Percentiles rank a stretch among this genome's conserved stretches.
Evolutionary conservation across 2,329 filamentous ascomycete genomes (phyloP).

Genomic region (Colletotrichum chlorophyti): DNA sequence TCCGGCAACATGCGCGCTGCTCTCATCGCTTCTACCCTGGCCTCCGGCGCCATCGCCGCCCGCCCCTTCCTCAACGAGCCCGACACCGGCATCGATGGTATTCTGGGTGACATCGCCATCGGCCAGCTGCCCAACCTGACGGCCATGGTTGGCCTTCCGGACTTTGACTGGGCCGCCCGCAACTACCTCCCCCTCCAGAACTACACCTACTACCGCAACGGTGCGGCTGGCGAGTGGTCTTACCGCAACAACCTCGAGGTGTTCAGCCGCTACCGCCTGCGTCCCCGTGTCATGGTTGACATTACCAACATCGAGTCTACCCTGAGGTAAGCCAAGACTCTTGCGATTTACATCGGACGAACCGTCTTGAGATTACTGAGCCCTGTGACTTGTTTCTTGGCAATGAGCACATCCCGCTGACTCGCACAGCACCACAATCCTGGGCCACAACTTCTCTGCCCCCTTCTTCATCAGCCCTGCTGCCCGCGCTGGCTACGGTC

Average conservation of each 20-base stretch:
- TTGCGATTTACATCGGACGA: not conserved
- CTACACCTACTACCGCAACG: constrained; percentile 65
- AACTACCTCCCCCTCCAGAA: constrained; percentile 52
- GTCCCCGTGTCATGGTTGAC: constrained; percentile 57
- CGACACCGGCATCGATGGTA: constrained; percentile 51
- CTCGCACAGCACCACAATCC: constrained; percentile 49
- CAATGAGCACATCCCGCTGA: not conserved
- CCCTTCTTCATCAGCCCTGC: constrained; percentile 63
- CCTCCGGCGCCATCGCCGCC: constrained; percentile 46
- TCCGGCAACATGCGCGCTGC: constrained; percentile 35
- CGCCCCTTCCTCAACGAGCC: constrained; percentile 53
- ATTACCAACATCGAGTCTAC: constrained; percentile 50
- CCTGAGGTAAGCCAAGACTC: constrained; percentile 37
- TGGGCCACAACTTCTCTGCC: constrained; percentile 59
- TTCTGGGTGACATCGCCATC: constrained; percentile 40
- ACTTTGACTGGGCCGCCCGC: constrained; percentile 61
- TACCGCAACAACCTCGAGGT: constrained; percentile 65
- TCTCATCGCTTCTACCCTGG: constrained; percentile 35
- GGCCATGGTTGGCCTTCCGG: constrained; percentile 55
- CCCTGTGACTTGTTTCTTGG: not conserved
- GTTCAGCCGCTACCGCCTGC: constrained; percentile 54
- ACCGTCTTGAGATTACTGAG: not conserved
- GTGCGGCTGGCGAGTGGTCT: constrained; percentile 61
- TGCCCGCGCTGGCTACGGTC: constrained; percentile 50
- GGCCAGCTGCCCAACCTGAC: constrained; percentile 50